Evolutionary conservation across 2,329 filamentous ascomycete genomes (phyloP), one percentile per base, ranked within the genome.

Genomic region (Microdochium bolleyi): DNA sequence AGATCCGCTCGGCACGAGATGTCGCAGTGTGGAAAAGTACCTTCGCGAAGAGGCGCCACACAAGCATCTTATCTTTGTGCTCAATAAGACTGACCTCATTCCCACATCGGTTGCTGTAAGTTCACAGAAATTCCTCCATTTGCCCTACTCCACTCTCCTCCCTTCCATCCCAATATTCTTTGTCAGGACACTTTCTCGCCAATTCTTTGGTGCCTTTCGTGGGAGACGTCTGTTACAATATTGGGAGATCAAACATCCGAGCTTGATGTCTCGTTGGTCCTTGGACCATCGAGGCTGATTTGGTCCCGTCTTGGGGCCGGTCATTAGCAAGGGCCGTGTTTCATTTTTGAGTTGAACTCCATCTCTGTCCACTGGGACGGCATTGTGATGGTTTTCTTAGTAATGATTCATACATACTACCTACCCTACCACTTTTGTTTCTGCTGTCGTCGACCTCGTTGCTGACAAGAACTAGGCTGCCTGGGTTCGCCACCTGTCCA

Each of bases 151-250:
- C 11, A 51, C 49, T 52, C 48, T 52, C 49, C 55, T 57, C 51
- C 53, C 49, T 9, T 63, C 65, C 66, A 71, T 76, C 80, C 85
- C 85, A 88, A 84, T 78, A 79, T 56, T 72, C 75, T 72, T 78
- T 74, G 91, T 94, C 90, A 95, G 94, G 92, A 95, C 88, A 78
- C 82, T 85, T 79, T 66, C 76, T 79, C 66, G 75, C 73, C 74
- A 83, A 79, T 75, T 73, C 73, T 77, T 67, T 70, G 74, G 68
- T 71, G 21, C 41, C 41, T 46, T 46, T 78, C 70, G 84, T 94
- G 89, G 87, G 85, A 85, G 83, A 77, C 73, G 81, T 89, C 92
- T 95, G 94, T 99, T 99, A 99, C 89, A 90, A 87, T 87, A 84
- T 89, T 96, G 94, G 94, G 86, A 97, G 83, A 99, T 85, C 71